These are phyloP conservation scores for Camelina laxa DNA, from an alignment of 345 rosid species.

Conservation along the genomic window DNA sequence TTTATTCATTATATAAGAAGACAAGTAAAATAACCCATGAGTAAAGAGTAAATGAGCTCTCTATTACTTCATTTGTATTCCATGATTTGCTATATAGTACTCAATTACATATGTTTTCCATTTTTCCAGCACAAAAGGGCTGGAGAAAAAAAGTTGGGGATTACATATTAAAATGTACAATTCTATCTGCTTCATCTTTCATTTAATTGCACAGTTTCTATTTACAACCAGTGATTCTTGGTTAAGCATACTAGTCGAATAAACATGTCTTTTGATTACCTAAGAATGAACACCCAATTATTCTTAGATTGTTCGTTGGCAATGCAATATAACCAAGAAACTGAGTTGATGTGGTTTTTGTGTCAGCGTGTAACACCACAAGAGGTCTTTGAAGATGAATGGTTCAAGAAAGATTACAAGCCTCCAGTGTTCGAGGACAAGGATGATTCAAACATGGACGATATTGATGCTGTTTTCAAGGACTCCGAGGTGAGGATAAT, in stretches of 20 bases:
- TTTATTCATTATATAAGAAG: no score
- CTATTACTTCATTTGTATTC: neutral
- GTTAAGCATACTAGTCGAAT: neutral
- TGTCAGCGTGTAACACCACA: constrained; percentile 83
- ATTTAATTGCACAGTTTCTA: neutral
- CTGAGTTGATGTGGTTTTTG: constrained; percentile 21
- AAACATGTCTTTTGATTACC: neutral
- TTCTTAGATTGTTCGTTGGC: neutral
- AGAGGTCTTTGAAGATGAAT: constrained; percentile 81
- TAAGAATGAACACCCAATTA: neutral
- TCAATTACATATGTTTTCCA: constrained; percentile 40
- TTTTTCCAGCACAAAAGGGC: constrained; percentile 47
- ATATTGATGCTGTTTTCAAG: constrained; percentile 91
- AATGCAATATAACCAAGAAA: neutral
- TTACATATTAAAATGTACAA: constrained; percentile 48
- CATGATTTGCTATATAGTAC: constrained; percentile 19
- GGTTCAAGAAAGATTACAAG: constrained; percentile 90
- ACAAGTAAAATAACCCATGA: neutral
- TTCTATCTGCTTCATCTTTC: constrained; percentile 47
- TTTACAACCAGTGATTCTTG: neutral
- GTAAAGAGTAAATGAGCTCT: constrained; percentile 9
- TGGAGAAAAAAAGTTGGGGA: constrained; percentile 46
- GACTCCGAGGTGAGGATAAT: constrained; percentile 67
- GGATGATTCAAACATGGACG: constrained; percentile 70
- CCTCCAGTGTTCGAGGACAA: constrained; percentile 86